These are phyloP conservation scores for Hymenoscyphus fructigenus DNA, from an alignment of 2,329 filamentous ascomycete genomes.

Conservation along the genomic window DNA sequence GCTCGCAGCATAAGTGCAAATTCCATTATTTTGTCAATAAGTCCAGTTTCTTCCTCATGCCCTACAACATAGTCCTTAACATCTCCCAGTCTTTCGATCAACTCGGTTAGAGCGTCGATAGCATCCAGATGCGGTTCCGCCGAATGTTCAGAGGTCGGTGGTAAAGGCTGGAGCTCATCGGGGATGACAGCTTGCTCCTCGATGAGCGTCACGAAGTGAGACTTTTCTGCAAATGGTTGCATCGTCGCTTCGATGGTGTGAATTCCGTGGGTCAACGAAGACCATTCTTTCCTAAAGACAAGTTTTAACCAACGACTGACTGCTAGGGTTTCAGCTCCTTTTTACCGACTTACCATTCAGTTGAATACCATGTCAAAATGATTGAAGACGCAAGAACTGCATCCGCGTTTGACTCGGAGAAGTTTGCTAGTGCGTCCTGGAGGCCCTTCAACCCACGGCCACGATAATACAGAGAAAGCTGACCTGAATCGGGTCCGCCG, in stretches of 20 bases:
- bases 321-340: neutral
- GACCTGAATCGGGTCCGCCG: slow-evolving; percentile 6
- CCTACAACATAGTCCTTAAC: slow-evolving; percentile 6
- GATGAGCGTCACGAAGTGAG: slow-evolving; percentile 12
- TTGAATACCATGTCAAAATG: slow-evolving; percentile 17
- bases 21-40: slow-evolving; percentile 10
- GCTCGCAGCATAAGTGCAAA: slow-evolving; percentile 6
- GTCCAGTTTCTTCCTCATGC: slow-evolving; percentile 3
- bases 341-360: slow-evolving; percentile 16
- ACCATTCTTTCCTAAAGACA: slow-evolving; percentile 15
- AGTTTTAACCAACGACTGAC: neutral
- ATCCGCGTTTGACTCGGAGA: slow-evolving; percentile 19
- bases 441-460: slow-evolving; percentile 15
- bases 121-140: neutral
- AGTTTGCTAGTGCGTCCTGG: slow-evolving; percentile 17
- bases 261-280: slow-evolving; percentile 16
- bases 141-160: slow-evolving; percentile 12
- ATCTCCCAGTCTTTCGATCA: slow-evolving; percentile 8
- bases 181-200: slow-evolving; percentile 11
- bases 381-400: slow-evolving; percentile 19
- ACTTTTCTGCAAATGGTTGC: slow-evolving; percentile 9
- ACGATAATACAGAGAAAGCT: slow-evolving; percentile 14
- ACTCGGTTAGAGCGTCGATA: slow-evolving; percentile 3
- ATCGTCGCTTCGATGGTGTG: slow-evolving; percentile 9
- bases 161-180: slow-evolving; percentile 4